Evolutionary conservation across 1,284 basidiomycete genomes (phyloP).

Genomic region (Mrakiaceae sp.): DNA sequence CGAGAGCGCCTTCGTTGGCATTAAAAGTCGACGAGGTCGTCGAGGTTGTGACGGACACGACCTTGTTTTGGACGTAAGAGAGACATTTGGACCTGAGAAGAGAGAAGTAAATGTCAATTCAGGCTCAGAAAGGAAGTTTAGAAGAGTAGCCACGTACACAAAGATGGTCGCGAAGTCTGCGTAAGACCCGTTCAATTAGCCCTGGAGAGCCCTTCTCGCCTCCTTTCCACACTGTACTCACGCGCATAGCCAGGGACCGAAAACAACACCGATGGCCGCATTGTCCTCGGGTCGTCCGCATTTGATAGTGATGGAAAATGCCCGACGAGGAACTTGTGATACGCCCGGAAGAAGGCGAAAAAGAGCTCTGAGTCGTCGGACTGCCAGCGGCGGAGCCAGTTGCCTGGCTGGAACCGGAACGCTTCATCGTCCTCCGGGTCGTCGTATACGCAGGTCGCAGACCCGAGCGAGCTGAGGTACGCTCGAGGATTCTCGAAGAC

Average conservation of each 20-base stretch:
- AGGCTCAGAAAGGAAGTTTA: too few relatives aligned
- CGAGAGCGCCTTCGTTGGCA: conserved; percentile 40
- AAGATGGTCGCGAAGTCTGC: conserved; percentile 35
- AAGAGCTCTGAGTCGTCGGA: conserved; percentile 43
- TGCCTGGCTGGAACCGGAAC: conserved; percentile 36
- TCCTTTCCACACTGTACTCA: not conserved
- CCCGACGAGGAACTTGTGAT: conserved; percentile 38
- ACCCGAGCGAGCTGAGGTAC: conserved; percentile 29
- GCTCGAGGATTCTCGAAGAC: conserved; percentile 31
- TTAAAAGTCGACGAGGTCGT: conserved; percentile 35
- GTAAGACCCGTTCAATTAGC: not conserved
- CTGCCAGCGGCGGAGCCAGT: conserved; percentile 37
- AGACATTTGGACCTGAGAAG: conserved; percentile 32
- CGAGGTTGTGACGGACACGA: conserved; percentile 37
- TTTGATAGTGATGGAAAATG: conserved; percentile 21
- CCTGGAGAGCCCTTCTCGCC: not conserved
- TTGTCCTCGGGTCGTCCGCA: not conserved
- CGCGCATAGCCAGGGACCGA: conserved; percentile 38
- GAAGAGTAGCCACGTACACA: too few relatives aligned
- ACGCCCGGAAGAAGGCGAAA: conserved; percentile 42
- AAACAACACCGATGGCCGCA: conserved; percentile 32
- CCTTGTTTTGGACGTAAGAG: conserved; percentile 38
- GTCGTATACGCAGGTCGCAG: conserved; percentile 26
- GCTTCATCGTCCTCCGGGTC: conserved; percentile 28
- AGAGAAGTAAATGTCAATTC: too few relatives aligned